Conservation (phyloP, 768 basidiomycete species). For the Tricholomella constricta region DNA sequence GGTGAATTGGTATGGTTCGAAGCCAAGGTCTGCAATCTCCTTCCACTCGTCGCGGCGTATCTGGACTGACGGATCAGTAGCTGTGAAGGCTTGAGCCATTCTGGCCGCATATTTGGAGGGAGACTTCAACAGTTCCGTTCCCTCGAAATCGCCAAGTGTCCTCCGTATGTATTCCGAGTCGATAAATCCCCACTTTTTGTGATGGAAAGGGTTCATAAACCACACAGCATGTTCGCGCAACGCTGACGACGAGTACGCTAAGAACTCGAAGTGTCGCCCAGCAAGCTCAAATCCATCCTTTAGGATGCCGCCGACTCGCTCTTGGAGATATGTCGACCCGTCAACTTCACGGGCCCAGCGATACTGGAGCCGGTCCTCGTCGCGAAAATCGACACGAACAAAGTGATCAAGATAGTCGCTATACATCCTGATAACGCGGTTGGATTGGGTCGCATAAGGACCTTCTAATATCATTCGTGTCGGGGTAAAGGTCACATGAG, state of each 20-base stretch:
- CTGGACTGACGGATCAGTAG: conserved; percentile 71
- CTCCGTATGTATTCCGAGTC: conserved; percentile 60
- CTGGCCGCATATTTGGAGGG: conserved; percentile 87
- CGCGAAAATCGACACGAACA: conserved; percentile 81
- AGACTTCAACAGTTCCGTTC: conserved; percentile 41
- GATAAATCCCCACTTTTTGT: conserved; percentile 44
- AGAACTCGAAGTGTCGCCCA: conserved; percentile 73
- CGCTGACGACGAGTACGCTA: conserved; percentile 81
- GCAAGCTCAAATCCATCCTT: conserved; percentile 70
- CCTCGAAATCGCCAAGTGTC: conserved; percentile 68
- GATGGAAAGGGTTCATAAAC: conserved; percentile 70
- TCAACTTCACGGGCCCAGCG: conserved; percentile 73
- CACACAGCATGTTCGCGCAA: conserved; percentile 81
- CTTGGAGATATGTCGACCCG: conserved; percentile 51
- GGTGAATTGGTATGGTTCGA: conserved; percentile 53
- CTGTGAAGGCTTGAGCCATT: conserved; percentile 81
- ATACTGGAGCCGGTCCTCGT: conserved; percentile 77
- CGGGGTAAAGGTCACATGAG: conserved; percentile 77
- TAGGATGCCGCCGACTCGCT: conserved; percentile 59
- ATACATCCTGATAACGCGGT: conserved; percentile 76
- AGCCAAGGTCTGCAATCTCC: conserved; percentile 57
- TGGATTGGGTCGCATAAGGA: conserved; percentile 74
- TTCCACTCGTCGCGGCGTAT: conserved; percentile 63
- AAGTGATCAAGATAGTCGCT: conserved; percentile 64
- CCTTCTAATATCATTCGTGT: conserved; percentile 76